phyloP scores from a whole-genome alignment of 1,284 basidiomycete genomes.

The Heterobasidion occidentale region DNA sequence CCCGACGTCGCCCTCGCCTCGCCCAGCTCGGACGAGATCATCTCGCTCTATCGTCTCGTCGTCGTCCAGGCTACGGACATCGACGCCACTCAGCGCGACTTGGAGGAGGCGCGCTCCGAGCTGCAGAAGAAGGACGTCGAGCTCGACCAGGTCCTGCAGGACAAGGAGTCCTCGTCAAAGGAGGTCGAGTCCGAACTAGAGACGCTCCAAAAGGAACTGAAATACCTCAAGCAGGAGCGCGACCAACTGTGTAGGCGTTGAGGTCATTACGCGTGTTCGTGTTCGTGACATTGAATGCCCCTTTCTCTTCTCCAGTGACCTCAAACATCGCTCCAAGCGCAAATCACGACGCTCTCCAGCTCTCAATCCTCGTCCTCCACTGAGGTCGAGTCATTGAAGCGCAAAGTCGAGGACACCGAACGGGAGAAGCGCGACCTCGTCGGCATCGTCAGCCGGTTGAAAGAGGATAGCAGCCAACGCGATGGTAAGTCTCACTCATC shows the following conservation, averaged over 20 bases:
- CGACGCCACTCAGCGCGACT: constrained; percentile 45
- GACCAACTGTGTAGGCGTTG: constrained; percentile 50
- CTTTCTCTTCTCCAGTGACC: constrained; percentile 29
- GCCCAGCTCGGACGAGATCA: constrained; percentile 48
- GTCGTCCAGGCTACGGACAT: constrained; percentile 45
- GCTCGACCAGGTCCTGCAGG: constrained; percentile 71
- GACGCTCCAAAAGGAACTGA: constrained; percentile 43
- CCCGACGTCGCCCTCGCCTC: constrained; percentile 47
- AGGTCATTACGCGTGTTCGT: not conserved
- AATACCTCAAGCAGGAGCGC: constrained; percentile 46
- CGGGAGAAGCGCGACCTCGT: constrained; percentile 77
- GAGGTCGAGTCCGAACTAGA: constrained; percentile 49
- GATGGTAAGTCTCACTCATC: constrained; percentile 62
- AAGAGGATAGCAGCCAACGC: constrained; percentile 60
- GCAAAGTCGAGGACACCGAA: constrained; percentile 61
- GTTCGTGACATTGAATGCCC: not conserved
- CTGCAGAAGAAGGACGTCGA: constrained; percentile 65
- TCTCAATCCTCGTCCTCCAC: constrained; percentile 52
- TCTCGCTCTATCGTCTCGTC: constrained; percentile 55
- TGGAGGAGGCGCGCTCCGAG: constrained; percentile 60
- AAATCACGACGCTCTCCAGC: constrained; percentile 42
- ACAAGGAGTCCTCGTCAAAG: constrained; percentile 49
- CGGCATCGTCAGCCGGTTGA: constrained; percentile 62
- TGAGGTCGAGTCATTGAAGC: constrained; percentile 50
- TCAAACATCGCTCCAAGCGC: constrained; percentile 44